A percentile compares a stretch with the other conserved stretches of the same genome.
Conservation (phyloP, 805 yeast genomes). For the Zygosaccharomyces kombuchaensis region DNA sequence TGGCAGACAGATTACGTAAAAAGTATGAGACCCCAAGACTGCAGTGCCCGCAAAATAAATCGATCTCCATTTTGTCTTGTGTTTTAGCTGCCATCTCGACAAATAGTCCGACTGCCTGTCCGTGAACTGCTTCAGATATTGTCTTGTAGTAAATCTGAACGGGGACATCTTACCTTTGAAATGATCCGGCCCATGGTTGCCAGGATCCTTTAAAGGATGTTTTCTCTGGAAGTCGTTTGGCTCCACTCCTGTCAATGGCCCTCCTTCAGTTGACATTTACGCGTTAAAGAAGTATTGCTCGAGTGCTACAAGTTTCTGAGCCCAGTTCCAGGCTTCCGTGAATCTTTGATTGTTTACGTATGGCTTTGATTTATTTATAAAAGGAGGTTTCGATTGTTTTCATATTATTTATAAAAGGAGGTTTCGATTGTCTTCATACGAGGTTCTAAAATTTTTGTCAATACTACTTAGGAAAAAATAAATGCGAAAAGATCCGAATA, state of each 20-base stretch:
- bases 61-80: conserved; percentile 54
- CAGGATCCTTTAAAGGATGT: conserved; percentile 54
- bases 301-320: background rate
- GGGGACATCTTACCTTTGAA: conserved; percentile 58
- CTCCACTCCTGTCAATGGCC: conserved; percentile 4
- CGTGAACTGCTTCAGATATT: conserved; percentile 49
- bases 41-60: conserved; percentile 83
- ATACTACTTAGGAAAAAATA: background rate
- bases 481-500: background rate
- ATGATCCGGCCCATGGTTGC: conserved; percentile 62
- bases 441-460: background rate
- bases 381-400: background rate
- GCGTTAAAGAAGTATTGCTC: background rate
- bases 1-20: conserved; percentile 86
- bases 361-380: background rate
- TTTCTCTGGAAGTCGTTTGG: conserved; percentile 22
- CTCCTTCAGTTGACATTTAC: background rate
- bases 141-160: conserved; percentile 51
- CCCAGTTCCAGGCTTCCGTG: background rate
- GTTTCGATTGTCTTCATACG: background rate
- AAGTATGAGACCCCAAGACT: conserved; percentile 86
- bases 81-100: conserved; percentile 48
- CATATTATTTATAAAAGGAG: too few relatives aligned
- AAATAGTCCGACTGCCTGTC: conserved; percentile 61
- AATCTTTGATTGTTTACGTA: background rate